Evolutionary conservation across 2,329 filamentous ascomycete genomes (phyloP), one percentile per base, ranked within the genome.

Genomic region (Xylariaceae sp.): DNA sequence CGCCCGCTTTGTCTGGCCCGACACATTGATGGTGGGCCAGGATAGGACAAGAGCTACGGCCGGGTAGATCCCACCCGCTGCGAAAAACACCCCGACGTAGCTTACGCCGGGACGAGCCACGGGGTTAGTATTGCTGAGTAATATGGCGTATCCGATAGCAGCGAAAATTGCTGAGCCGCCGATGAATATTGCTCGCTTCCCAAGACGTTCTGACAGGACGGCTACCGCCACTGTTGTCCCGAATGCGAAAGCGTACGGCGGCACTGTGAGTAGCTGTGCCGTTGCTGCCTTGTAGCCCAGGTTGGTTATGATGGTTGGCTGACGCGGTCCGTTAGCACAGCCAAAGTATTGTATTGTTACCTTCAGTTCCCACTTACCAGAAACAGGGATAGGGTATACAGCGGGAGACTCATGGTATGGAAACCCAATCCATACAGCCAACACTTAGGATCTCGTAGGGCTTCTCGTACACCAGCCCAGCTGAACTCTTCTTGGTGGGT

Each of bases 391-490:
- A 83, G 72, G 0, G 82, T 84, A 56, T 85, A 86, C 0, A 85
- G 73, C 0, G 82, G 82, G 11, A 92, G 72, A 54, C 85, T 88
- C 79, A 91, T 86, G 4, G 87, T 90, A 69, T 92, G 88, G 65
- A 90, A 91, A 0, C 81, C 83, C 0, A 90, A 70, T 0, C 87
- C 87, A 62, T 92, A 92, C 0, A 92, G 78, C 86, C 86, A 91
- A 66, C 87, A 87, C 67, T 87, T 91, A 1, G 84, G 82, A 64
- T 93, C 87, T 12, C 79, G 83, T 36, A 91, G 71, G 0, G 89
- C 89, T 16, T 83, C 77, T 21, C 72, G 54, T 0, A 92, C 89
- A 17, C 87, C 86, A 0, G 64, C 71, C 90, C 90, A 93, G 3
- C 75, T 82, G 66, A 93, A 92, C 0, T 75, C 68, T 63, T 94